Percentiles rank a stretch among this genome's conserved stretches.
Conservation (phyloP, 2,329 filamentous ascomycete genomes). For the Coniochaeta sp. region DNA sequence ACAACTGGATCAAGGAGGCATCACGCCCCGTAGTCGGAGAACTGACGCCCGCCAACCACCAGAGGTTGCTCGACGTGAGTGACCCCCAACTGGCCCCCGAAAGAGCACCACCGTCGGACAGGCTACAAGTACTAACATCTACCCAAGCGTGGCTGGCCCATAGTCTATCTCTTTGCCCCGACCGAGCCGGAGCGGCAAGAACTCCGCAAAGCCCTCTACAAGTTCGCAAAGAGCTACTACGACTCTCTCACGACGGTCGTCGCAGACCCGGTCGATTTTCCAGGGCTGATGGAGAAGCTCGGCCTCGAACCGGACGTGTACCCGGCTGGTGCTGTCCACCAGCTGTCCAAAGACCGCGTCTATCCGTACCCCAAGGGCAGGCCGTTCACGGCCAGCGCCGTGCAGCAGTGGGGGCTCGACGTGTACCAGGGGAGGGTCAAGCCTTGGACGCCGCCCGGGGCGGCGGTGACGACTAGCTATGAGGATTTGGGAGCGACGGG, state of each 20-base stretch:
- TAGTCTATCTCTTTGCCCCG: conserved; percentile 28
- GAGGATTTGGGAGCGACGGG: conserved; percentile 15
- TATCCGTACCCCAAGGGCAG: conserved; percentile 27
- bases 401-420: conserved; percentile 28
- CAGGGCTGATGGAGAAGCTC: conserved; percentile 22
- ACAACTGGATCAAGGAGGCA: conserved; percentile 19
- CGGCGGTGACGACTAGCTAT: conserved; percentile 17
- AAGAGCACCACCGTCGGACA: not conserved
- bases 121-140: not conserved
- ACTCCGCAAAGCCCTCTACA: conserved; percentile 20
- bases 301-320: conserved; percentile 21
- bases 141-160: conserved; percentile 24
- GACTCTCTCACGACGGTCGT: conserved; percentile 25
- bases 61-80: conserved; percentile 26
- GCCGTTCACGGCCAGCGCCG: conserved; percentile 16
- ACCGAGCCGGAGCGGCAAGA: conserved; percentile 20
- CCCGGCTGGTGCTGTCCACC: conserved; percentile 26
- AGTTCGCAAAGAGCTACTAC: conserved; percentile 25
- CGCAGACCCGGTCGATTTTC: conserved; percentile 28
- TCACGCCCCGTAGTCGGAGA: conserved; percentile 25
- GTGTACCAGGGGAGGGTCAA: conserved; percentile 28
- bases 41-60: conserved; percentile 22
- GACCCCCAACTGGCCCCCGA: not conserved
- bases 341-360: conserved; percentile 25
- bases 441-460: conserved; percentile 25